These are phyloP conservation scores for Emergomyces africanus DNA, from an alignment of 2,329 filamentous ascomycete species.

Conservation along the genomic window DNA sequence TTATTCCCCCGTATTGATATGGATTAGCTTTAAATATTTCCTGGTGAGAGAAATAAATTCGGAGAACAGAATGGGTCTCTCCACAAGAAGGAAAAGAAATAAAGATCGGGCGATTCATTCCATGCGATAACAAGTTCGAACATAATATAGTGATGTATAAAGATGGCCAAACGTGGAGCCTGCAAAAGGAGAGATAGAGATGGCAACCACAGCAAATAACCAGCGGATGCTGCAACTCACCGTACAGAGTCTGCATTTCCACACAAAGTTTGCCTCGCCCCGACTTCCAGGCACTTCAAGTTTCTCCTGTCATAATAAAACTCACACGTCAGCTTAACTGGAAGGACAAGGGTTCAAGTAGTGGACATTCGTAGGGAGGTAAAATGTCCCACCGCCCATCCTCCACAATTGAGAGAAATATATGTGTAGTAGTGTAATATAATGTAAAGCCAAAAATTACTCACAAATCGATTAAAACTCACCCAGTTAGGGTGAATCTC, in stretches of 20 bases:
- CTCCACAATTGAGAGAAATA: neutral
- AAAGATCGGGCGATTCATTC: neutral
- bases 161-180: neutral
- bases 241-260: slow-evolving; percentile 98
- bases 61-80: neutral
- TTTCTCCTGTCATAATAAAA: slow-evolving; percentile 49
- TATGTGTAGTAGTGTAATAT: neutral
- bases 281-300: slow-evolving; percentile 87
- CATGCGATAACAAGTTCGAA: neutral
- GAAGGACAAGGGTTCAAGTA: neutral
- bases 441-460: neutral
- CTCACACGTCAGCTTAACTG: neutral
- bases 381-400: neutral
- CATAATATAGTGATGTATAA: neutral
- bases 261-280: slow-evolving; percentile 98
- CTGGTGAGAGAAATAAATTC: neutral
- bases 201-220: neutral
- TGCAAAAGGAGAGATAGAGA: neutral
- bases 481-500: slow-evolving; percentile 82
- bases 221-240: slow-evolving; percentile 33
- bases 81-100: neutral
- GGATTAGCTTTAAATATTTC: neutral
- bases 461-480: slow-evolving; percentile 77
- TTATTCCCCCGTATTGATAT: neutral
- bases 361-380: neutral